These are phyloP conservation scores for Martiniozyma abietophila DNA, from an alignment of 805 yeast species.

Conservation along the genomic window DNA sequence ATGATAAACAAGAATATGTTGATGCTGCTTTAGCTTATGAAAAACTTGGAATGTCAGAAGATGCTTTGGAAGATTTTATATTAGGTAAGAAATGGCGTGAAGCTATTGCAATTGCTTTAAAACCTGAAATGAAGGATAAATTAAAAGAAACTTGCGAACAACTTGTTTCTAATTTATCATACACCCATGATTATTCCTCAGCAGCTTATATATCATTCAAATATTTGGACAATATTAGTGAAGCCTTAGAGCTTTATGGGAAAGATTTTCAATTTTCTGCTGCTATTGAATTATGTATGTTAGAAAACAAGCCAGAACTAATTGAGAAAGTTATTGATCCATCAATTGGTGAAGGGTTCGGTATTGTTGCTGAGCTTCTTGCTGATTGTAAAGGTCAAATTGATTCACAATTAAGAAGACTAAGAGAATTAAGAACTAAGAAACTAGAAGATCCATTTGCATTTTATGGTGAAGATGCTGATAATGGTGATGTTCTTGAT, in stretches of 20 bases:
- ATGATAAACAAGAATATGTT: slow-evolving; percentile 44
- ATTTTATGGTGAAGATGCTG: slow-evolving; percentile 62
- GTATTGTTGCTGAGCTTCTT: slow-evolving; percentile 72
- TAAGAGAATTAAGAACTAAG: slow-evolving; percentile 77
- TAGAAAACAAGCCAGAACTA: slow-evolving; percentile 34
- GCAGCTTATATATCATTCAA: slow-evolving; percentile 70
- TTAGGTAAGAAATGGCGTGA: slow-evolving; percentile 76
- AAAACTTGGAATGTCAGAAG: slow-evolving; percentile 41
- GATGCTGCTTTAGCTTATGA: slow-evolving; percentile 81
- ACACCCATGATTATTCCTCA: slow-evolving; percentile 63
- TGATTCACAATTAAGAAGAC: slow-evolving; percentile 70
- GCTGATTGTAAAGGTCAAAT: slow-evolving; percentile 92
- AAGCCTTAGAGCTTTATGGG: slow-evolving; percentile 61
- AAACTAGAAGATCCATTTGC: slow-evolving; percentile 79
- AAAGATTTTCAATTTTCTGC: slow-evolving; percentile 65
- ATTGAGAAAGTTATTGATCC: slow-evolving; percentile 57
- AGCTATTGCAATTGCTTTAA: slow-evolving; percentile 55
- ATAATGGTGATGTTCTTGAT: slow-evolving; percentile 71
- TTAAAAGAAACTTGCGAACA: slow-evolving; percentile 43
- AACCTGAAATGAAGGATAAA: slow-evolving; percentile 28
- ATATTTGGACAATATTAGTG: slow-evolving; percentile 51
- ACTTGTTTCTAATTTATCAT: slow-evolving; percentile 50
- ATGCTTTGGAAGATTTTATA: slow-evolving; percentile 64
- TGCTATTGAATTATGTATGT: slow-evolving; percentile 59
- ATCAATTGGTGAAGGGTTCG: slow-evolving; percentile 80